These are phyloP conservation scores for Stachybotrys chlorohalonatus DNA, from an alignment of 2,329 filamentous ascomycete genomes.

Conservation along the genomic window DNA sequence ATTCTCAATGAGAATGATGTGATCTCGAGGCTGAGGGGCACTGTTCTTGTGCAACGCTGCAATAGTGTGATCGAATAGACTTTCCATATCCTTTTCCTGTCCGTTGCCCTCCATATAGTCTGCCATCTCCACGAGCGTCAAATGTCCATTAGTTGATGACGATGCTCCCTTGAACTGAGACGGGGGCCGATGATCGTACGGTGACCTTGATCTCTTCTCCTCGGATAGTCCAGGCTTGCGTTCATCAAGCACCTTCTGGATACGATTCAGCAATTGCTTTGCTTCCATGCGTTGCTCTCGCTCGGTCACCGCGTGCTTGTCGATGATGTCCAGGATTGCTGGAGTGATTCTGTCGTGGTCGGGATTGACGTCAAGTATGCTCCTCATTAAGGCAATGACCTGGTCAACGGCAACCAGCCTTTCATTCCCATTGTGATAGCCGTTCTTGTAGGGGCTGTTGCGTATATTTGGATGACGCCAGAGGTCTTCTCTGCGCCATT, in stretches of 20 bases:
- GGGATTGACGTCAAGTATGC: background rate
- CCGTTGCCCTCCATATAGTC: background rate
- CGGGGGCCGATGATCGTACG: background rate
- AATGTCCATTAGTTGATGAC: background rate
- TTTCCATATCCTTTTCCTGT: background rate
- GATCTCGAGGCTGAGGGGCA: background rate
- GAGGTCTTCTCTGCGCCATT: background rate
- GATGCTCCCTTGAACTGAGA: background rate
- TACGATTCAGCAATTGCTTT: background rate
- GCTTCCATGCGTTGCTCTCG: background rate
- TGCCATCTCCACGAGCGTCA: background rate
- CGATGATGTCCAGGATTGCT: background rate
- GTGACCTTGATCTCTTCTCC: background rate
- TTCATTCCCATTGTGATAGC: background rate
- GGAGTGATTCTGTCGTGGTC: background rate
- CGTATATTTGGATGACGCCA: background rate
- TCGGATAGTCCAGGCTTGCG: background rate
- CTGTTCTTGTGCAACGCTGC: background rate
- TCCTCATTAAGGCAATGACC: background rate
- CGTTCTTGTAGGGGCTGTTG: background rate
- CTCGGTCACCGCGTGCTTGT: background rate
- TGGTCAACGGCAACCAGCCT: background rate
- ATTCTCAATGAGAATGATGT: background rate
- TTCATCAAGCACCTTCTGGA: background rate
- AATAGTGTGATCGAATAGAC: background rate